Base-by-base conservation (phyloP, 2,329 filamentous ascomycete species). In the Apiospora pterosperma region DNA sequence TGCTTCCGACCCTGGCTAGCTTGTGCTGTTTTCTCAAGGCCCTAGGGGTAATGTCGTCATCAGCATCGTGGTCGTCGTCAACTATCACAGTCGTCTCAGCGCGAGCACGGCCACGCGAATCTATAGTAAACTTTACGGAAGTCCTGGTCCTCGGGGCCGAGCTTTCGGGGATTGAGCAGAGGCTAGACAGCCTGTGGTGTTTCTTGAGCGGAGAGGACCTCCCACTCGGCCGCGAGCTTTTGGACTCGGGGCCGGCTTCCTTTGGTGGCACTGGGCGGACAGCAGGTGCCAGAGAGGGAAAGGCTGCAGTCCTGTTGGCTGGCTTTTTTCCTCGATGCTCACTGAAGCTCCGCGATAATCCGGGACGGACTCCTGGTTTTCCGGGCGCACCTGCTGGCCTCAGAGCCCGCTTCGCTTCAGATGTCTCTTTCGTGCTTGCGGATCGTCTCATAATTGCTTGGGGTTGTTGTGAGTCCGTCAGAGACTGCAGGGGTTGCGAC, bases 101-200 rank as follows among this genome's bases (percentile, higher is more conserved):
- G 36, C 83, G 80, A 16, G 86, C 86, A 63, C 86, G 81, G 25
- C 88, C 88, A 62, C 83, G 82, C n/a, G 85, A 80, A 70, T 89
- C 87, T 66, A 90, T 88, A 19, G 82, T 87, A 67, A 90, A 88
- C 69, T 84, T 87, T 7, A 90, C 85, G 48, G 87, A 84, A 1
- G 85, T 83, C 44, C 84, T 80, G 41, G 81, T 80, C 61, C 80
- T 77, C 1, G 81, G 76, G 1, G 78, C 76, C 2, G 78, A 72
- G 12, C 80, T 75, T 71, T 90, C 88, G 0, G 86, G 86, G 36
- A 90, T 89, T 1, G 87, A 87, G 0, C 80, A 82, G 14, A 88
- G 75, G 63, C 82, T 82, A 3, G 84, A 80, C 7, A 86, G 73
- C 14, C 84, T 81, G 58, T 81, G 78, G 64, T 85, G 81, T 41